Base-by-base conservation (phyloP, 495 filamentous ascomycete genomes). In the Aspergillus biplanus region DNA sequence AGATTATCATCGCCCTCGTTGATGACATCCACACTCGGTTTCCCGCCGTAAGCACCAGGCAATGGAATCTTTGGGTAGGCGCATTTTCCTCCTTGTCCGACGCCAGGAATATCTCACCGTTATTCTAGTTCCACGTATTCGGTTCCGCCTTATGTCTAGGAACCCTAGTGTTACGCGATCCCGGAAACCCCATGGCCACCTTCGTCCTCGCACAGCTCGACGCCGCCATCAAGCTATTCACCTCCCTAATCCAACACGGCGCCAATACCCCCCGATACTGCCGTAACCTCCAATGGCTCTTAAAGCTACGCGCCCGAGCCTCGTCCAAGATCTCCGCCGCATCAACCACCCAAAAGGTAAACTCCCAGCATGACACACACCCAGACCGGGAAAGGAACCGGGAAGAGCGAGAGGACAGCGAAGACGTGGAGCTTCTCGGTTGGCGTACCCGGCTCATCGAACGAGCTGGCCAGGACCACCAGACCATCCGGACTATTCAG, bases 401-500 rank as follows among this genome's bases (percentile, higher is more conserved):
- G n/a, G 39, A 44, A 44, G 39, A 44, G 8, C 5, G 39, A 44
- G 39, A 44, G 39, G 39, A 44, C 39, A 44, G 39, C 8, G 39
- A 44, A 6, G 39, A 44, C n/a, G 39, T 44, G 8, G 39, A 44
- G 7, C 39, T 44, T n/a, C 39, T 44, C 39, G 39, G 39, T 44
- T 44, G 39, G 39, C 39, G 39, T n/a, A 44, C 39, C 39, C 11
- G 39, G n/a, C 39, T 44, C n/a, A 44, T 44, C 39, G 39, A 44
- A n/a, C 39, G 39, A 6, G 39, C n/a, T 11, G 39, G 39, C 4
- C 3, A 44, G 39, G 39, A 44, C 11, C 39, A 44, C 8, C 39
- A 44, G 11, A 44, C 39, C 4, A 44, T 44, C 7, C 11, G 39
- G 1, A 44, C 39, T 4, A 44, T 44, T 44, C 39, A 44, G 39